Base-by-base conservation (phyloP, 441 rosid genomes). In the Croton laevigatus region DNA sequence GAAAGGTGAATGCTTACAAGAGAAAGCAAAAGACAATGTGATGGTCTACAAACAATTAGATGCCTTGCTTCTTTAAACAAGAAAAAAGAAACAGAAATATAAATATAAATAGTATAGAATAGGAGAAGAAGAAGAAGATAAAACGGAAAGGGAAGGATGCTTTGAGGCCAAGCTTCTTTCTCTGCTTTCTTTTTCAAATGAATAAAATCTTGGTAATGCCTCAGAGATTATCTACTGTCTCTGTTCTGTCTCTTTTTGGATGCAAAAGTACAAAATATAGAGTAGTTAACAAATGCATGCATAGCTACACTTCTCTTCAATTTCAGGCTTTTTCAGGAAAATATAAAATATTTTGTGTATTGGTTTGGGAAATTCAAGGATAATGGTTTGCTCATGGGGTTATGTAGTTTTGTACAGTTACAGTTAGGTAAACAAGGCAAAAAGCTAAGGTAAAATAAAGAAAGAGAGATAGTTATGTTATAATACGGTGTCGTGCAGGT, bases 41-140 rank as follows among this genome's bases (percentile, higher is more conserved):
- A 73, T 59, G 77, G 52, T 74, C 82, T 75, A 80, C 38, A 75
- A 78, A 71, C 17, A 69, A 76, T 68, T 65, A 73, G 89, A 88
- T 90, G 81, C 97, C 87, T 89, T 90, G 89, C 89, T 84, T 93
- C 77, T 79, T 70, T 62, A 70, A 52, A 49, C 44, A 32, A 70
- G 32, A 27, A 46, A 46, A 45, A 27, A 66, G 22, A 32, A 27
- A 71, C 32, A 53, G 8, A 14, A 10, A 17, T 16, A 71, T 40
- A 0, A 19, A 20, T 19, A 53, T n/a, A 52, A 17, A 52, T 52
- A 17, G 2, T 0, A 5, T 0, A n/a, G 7, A 16, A 54, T 36
- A 42, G 4, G 16, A 32, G 16, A 38, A 8, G 59, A 2, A 4
- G 20, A 36, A 44, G 52, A 40, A 55, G 46, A 55, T 49, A 11